A percentile compares a stretch with the other conserved stretches of the same genome.
These are phyloP conservation scores for Haemoproteus tartakovskyi DNA, from an alignment of 169 alveolate genomes.

Conservation along the genomic window DNA sequence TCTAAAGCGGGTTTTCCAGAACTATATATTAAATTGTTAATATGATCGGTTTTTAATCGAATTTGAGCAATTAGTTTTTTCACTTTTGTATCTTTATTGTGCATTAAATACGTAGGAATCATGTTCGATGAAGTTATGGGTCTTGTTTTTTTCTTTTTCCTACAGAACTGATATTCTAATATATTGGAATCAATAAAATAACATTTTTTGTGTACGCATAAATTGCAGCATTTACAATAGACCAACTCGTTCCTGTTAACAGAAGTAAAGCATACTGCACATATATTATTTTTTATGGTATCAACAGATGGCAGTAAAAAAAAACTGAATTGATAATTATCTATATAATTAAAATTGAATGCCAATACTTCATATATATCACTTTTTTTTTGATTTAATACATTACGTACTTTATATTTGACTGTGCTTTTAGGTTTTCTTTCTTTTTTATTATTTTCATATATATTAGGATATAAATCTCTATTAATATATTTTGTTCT, in stretches of 20 bases:
- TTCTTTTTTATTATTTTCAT: slow-evolving; percentile 57
- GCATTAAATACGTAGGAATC: slow-evolving; percentile 19
- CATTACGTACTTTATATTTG: slow-evolving; percentile 15
- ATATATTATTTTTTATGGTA: slow-evolving; percentile 45
- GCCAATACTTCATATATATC: slow-evolving; percentile 42
- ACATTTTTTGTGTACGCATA: slow-evolving; percentile 52
- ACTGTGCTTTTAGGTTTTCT: slow-evolving; percentile 39
- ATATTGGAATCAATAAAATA: slow-evolving; percentile 20
- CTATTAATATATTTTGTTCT: slow-evolving; percentile 53
- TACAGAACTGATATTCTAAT: slow-evolving; percentile 24
- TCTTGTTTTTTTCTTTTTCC: slow-evolving; percentile 6
- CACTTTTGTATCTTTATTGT: slow-evolving; percentile 20
- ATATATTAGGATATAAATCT: slow-evolving; percentile 54
- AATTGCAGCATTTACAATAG: slow-evolving; percentile 36
- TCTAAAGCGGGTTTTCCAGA: no score
- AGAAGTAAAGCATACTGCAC: slow-evolving; percentile 43
- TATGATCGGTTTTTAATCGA: slow-evolving; percentile 3
- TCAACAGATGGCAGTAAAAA: slow-evolving; percentile 27
- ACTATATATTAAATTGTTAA: no score
- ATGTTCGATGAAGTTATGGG: no score
- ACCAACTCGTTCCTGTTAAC: slow-evolving; percentile 20
- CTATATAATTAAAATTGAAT: slow-evolving; percentile 34
- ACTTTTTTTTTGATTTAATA: slow-evolving; percentile 10
- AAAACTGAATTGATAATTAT: slow-evolving; percentile 33
- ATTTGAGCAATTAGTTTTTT: neutral